A percentile compares a stretch with the other conserved stretches of the same genome.
Conservation (phyloP, 2,329 filamentous ascomycete species). For the Exutisphaerella laricina region DNA sequence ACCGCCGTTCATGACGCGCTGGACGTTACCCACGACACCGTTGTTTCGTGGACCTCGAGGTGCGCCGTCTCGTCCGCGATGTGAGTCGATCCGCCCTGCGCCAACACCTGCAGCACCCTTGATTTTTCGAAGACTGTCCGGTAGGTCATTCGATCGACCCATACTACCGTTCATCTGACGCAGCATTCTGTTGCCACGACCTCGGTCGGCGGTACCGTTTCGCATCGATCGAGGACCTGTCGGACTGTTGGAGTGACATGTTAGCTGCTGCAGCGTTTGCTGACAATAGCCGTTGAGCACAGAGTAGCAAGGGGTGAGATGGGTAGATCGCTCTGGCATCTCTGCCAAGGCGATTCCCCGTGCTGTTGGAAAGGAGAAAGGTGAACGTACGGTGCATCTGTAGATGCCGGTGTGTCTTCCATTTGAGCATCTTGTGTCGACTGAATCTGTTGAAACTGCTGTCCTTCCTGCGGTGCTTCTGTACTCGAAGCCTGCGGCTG, state of each 20-base stretch:
- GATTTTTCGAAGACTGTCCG: constrained; percentile 64
- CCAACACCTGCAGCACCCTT: constrained; percentile 59
- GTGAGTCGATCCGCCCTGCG: constrained; percentile 72
- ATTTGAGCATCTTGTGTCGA: constrained; percentile 63
- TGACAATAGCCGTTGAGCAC: constrained; percentile 6
- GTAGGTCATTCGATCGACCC: constrained; percentile 69
- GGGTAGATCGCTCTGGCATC: not conserved
- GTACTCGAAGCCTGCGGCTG: constrained; percentile 8
- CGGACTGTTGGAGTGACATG: constrained; percentile 53
- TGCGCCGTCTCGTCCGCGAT: constrained; percentile 57
- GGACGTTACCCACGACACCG: constrained; percentile 45
- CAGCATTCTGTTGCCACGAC: constrained; percentile 73
- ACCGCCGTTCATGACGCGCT: constrained; percentile 32
- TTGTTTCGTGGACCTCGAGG: constrained; percentile 58
- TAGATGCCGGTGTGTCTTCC: constrained; percentile 48
- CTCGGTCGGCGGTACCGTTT: constrained; percentile 51
- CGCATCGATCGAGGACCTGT: constrained; percentile 96
- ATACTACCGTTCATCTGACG: constrained; percentile 68
- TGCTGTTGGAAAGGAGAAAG: constrained; percentile 6
- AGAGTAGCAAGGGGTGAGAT: not conserved
- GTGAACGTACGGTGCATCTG: constrained; percentile 41
- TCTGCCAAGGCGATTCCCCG: constrained; percentile 1
- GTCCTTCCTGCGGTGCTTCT: constrained; percentile 14
- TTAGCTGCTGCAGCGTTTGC: constrained; percentile 16
- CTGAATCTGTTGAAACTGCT: constrained; percentile 18